A percentile compares a stretch with the other conserved stretches of the same genome.
Conservation (phyloP, 116 monocot species). For the Iris pallida region DNA sequence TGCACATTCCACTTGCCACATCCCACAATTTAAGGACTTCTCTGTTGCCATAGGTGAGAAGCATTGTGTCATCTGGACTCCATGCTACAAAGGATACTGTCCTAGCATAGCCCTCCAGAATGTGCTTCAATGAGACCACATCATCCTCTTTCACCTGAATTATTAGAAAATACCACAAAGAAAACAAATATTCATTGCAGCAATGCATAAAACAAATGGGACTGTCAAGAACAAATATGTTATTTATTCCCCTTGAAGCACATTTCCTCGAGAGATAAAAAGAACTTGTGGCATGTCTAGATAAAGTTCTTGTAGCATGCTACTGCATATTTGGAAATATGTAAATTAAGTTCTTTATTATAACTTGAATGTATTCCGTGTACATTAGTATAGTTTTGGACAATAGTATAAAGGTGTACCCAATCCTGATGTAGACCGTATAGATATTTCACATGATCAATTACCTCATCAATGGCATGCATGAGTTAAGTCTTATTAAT, state of each 20-base stretch:
- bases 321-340: background rate
- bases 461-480: no score
- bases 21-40: slow-evolving; percentile 70
- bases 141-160: slow-evolving; percentile 60
- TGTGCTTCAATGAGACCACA: slow-evolving; percentile 37
- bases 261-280: background rate
- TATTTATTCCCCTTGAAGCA: no score
- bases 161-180: slow-evolving; percentile 2
- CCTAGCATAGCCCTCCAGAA: slow-evolving; percentile 38
- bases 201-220: no score
- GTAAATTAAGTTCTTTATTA: background rate
- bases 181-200: background rate
- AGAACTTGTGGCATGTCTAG: background rate
- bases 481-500: no score
- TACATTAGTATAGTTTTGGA: background rate
- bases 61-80: slow-evolving; percentile 74
- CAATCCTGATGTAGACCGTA: no score
- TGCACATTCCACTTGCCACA: slow-evolving; percentile 39
- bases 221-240: background rate
- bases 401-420: no score
- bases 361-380: background rate
- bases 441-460: no score
- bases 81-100: slow-evolving; percentile 64
- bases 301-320: no score
- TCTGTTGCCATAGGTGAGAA: slow-evolving; percentile 62